Percentiles rank a stretch among this genome's conserved stretches.
phyloP scores from a whole-genome alignment of 1,139 yeast genomes.

The Geotrichum klebahnii region DNA sequence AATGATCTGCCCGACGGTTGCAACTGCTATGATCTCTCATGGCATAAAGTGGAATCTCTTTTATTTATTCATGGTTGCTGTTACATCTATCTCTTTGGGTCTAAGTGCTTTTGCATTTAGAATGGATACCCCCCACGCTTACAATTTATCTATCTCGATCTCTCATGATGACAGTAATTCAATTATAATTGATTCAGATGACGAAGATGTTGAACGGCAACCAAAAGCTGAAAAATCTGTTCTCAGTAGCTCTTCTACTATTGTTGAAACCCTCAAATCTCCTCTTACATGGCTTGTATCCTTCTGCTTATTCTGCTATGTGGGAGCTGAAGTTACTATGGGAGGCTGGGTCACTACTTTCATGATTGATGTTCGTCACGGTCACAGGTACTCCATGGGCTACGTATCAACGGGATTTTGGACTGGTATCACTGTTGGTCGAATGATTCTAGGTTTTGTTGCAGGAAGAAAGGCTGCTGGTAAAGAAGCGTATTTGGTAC shows the following conservation, averaged over 20 bases:
- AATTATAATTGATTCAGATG: neutral
- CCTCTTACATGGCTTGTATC: constrained; percentile 52
- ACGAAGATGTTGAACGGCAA: neutral
- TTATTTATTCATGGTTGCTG: constrained; percentile 49
- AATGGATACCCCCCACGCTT: constrained; percentile 26
- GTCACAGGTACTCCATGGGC: constrained; percentile 47
- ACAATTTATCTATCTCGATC: constrained; percentile 13
- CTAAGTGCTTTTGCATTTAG: constrained; percentile 25
- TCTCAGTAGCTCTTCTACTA: constrained; percentile 2
- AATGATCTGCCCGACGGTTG: constrained; percentile 54
- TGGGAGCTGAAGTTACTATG: constrained; percentile 63
- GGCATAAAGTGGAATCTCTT: constrained; percentile 54
- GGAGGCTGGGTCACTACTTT: constrained; percentile 73
- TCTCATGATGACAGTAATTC: neutral
- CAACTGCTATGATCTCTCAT: constrained; percentile 49
- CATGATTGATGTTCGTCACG: constrained; percentile 54
- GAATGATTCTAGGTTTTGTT: constrained; percentile 45
- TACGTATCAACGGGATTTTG: constrained; percentile 69
- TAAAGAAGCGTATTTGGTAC: constrained; percentile 25
- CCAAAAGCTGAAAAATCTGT: neutral
- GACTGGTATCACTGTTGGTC: constrained; percentile 64
- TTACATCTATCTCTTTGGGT: constrained; percentile 35
- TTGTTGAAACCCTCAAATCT: constrained; percentile 1
- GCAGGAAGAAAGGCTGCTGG: constrained; percentile 33
- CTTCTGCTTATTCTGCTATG: constrained; percentile 55